phyloP scores from a whole-genome alignment of 2,329 filamentous ascomycete genomes.

The Aureobasidium sp. region DNA sequence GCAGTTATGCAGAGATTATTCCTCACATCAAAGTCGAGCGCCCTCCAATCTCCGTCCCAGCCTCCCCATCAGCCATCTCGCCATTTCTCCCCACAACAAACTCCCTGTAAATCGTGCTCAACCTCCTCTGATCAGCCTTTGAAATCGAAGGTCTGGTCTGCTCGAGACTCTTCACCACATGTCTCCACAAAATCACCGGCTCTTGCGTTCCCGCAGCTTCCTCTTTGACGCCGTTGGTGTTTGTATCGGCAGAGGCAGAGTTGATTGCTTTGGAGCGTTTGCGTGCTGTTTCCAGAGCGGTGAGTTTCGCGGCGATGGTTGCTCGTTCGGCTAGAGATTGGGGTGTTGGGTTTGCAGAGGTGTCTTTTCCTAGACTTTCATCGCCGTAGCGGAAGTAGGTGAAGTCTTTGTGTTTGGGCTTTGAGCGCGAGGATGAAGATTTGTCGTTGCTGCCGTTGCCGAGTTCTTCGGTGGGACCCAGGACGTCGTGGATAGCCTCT shows the following conservation, averaged over 20 bases:
- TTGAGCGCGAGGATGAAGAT: slow-evolving; percentile 10
- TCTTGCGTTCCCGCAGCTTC: slow-evolving; percentile 42
- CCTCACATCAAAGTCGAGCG: slow-evolving; percentile 59
- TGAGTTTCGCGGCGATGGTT: slow-evolving; percentile 70
- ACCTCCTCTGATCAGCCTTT: slow-evolving; percentile 60
- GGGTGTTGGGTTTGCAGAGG: slow-evolving; percentile 38
- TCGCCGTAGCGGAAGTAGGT: slow-evolving; percentile 78
- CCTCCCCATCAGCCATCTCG: slow-evolving; percentile 90
- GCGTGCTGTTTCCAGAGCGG: slow-evolving; percentile 64
- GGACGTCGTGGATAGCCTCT: slow-evolving; percentile 89
- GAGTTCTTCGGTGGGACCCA: slow-evolving; percentile 42
- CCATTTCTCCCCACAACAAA: slow-evolving; percentile 90
- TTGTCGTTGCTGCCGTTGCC: slow-evolving; percentile 26
- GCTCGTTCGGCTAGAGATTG: slow-evolving; percentile 64
- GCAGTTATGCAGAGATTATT: background rate
- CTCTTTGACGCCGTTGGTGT: slow-evolving; percentile 13
- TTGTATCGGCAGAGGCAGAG: background rate
- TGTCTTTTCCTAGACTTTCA: slow-evolving; percentile 29
- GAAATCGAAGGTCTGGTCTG: slow-evolving; percentile 78
- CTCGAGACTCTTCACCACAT: slow-evolving; percentile 68
- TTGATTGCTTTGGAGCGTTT: slow-evolving; percentile 44
- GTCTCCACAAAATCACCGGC: slow-evolving; percentile 75
- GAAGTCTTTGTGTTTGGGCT: slow-evolving; percentile 43
- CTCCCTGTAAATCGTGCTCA: slow-evolving; percentile 79
- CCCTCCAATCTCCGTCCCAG: slow-evolving; percentile 83